A percentile compares a stretch with the other conserved stretches of the same genome.
phyloP scores from a whole-genome alignment of 768 basidiomycete genomes.

The Rhodotorula paludigena region DNA sequence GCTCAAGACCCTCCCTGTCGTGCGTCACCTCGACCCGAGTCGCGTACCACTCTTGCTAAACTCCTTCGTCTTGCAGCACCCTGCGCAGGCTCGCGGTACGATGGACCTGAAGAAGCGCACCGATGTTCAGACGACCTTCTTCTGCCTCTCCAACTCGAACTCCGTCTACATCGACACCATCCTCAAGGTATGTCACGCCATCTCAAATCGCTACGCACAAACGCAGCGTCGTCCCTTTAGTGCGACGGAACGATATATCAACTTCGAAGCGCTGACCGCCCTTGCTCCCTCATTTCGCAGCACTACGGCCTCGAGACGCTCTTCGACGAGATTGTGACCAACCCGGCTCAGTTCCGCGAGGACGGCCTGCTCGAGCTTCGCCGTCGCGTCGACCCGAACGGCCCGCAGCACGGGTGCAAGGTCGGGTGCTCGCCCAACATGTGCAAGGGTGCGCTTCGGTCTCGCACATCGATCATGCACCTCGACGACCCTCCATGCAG shows the following conservation, averaged over 20 bases:
- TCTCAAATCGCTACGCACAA: background rate
- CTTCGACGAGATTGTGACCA: constrained; percentile 83
- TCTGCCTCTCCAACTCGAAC: constrained; percentile 93
- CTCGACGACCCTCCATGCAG: too few species aligned
- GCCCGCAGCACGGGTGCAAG: constrained; percentile 72
- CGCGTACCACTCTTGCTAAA: background rate
- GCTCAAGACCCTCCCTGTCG: constrained; percentile 78
- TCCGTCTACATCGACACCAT: constrained; percentile 86
- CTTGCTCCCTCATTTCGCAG: constrained; percentile 84
- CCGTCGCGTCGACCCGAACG: constrained; percentile 68
- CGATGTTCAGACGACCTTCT: constrained; percentile 66
- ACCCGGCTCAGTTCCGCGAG: constrained; percentile 76
- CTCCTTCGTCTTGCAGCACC: constrained; percentile 60
- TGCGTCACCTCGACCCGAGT: constrained; percentile 49
- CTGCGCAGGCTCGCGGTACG: constrained; percentile 77
- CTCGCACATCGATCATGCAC: background rate
- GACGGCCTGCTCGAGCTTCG: constrained; percentile 68
- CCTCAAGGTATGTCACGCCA: constrained; percentile 69
- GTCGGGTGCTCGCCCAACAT: constrained; percentile 93
- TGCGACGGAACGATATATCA: background rate
- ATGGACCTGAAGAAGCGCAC: constrained; percentile 62
- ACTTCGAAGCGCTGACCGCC: too few species aligned
- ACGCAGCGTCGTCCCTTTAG: background rate
- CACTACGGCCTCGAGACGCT: constrained; percentile 65
- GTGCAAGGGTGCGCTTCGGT: constrained; percentile 72